Conservation (phyloP, 1,284 basidiomycete species). For the Pterulicium gracile region DNA sequence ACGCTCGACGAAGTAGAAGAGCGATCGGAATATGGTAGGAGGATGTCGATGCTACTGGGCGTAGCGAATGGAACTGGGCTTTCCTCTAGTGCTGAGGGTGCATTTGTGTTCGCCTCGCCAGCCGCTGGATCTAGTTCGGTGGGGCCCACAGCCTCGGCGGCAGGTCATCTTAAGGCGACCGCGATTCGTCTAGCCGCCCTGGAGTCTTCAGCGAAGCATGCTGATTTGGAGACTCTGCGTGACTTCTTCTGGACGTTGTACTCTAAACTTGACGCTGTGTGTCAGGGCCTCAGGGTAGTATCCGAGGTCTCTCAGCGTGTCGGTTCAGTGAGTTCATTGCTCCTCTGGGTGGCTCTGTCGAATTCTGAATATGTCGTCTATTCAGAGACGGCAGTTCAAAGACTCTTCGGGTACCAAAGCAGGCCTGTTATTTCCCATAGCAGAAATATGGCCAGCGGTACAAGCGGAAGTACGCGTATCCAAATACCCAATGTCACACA, state of each 20-base stretch:
- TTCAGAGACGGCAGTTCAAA: slow-evolving; percentile 77
- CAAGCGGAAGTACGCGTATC: slow-evolving; percentile 71
- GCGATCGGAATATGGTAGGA: slow-evolving; percentile 63
- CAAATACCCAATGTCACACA: no score
- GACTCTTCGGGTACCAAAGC: slow-evolving; percentile 71
- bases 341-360: no score
- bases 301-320: slow-evolving; percentile 88
- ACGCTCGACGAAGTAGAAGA: slow-evolving; percentile 91
- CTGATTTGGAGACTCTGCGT: slow-evolving; percentile 76
- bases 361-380: slow-evolving; percentile 3
- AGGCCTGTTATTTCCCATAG: slow-evolving; percentile 65
- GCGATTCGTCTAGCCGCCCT: slow-evolving; percentile 72
- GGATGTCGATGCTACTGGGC: slow-evolving; percentile 17
- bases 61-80: slow-evolving; percentile 28
- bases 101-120: slow-evolving; percentile 36
- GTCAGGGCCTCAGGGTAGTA: slow-evolving; percentile 85
- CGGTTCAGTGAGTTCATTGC: slow-evolving; percentile 56
- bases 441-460: slow-evolving; percentile 88
- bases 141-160: slow-evolving; percentile 21
- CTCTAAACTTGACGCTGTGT: slow-evolving; percentile 93
- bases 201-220: slow-evolving; percentile 63
- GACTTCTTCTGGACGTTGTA: slow-evolving; percentile 98
- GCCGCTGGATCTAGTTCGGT: slow-evolving; percentile 12
- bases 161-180: slow-evolving; percentile 43
- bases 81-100: slow-evolving; percentile 30